A percentile compares a stretch with the other conserved stretches of the same genome.
Conservation (phyloP, 345 rosid genomes). For the Raphanus raphanistrum region DNA sequence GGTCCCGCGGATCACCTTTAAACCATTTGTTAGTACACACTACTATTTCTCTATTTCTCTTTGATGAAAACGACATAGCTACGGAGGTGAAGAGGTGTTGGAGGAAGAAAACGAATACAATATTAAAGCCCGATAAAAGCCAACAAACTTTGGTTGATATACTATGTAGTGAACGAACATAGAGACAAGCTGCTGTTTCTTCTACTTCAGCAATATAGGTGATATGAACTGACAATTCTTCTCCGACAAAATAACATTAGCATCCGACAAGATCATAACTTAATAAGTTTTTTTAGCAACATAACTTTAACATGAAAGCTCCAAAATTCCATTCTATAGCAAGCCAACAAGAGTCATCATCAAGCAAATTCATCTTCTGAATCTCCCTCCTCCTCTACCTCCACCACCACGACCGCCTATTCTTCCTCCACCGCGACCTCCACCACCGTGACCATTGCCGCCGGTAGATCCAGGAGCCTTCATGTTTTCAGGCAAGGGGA, state of each 20-base stretch:
- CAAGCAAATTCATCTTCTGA: conserved; percentile 36
- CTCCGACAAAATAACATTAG: not conserved
- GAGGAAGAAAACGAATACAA: not conserved
- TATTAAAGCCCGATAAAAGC: not conserved
- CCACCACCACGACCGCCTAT: conserved; percentile 58
- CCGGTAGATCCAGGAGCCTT: conserved; percentile 48
- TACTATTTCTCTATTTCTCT: not conserved
- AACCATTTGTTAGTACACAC: not conserved
- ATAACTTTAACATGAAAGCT: not conserved
- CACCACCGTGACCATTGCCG: conserved; percentile 47
- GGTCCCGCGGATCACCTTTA: not conserved
- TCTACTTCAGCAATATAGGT: not conserved
- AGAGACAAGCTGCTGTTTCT: not conserved
- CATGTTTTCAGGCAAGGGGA: conserved; percentile 89
- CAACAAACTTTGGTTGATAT: not conserved
- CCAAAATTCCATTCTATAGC: not conserved
- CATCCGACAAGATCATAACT: conserved; percentile 12
- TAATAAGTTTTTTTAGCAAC: conserved; percentile 9
- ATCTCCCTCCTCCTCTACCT: conserved; percentile 50
- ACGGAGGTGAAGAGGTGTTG: not conserved
- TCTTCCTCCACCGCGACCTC: conserved; percentile 48
- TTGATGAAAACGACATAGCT: not conserved
- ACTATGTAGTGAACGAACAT: not conserved
- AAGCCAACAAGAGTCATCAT: not conserved
- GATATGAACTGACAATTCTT: conserved; percentile 19